These are phyloP conservation scores for Mentha longifolia DNA, from an alignment of 257 asterid species.

Conservation along the genomic window DNA sequence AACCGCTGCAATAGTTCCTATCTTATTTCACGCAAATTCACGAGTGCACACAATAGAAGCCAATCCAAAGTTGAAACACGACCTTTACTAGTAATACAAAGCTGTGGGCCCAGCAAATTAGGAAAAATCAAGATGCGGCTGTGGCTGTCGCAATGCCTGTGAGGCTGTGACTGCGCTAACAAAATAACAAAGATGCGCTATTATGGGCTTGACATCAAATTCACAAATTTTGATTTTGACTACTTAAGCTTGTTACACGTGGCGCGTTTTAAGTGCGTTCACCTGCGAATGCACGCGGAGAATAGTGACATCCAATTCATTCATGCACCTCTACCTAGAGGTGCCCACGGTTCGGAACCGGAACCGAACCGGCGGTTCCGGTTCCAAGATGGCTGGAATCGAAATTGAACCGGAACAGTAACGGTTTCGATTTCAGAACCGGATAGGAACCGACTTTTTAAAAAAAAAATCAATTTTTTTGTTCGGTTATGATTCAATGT, in stretches of 20 bases:
- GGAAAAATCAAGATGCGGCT: background rate
- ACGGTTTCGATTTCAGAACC: no score
- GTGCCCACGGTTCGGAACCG: no score
- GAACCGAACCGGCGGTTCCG: no score
- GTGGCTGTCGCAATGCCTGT: constrained; percentile 7
- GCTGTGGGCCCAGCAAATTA: background rate
- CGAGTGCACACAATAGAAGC: background rate
- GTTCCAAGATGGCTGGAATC: no score
- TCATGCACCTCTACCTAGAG: no score
- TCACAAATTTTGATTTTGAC: background rate
- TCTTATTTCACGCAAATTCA: background rate
- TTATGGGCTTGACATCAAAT: constrained; percentile 5
- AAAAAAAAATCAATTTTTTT: no score
- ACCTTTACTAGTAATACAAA: no score
- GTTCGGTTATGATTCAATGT: no score
- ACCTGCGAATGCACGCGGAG: constrained; percentile 1
- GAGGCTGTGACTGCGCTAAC: background rate
- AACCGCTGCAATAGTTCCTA: background rate
- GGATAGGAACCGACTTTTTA: no score
- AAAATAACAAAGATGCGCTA: no score
- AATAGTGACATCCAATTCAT: constrained; percentile 3
- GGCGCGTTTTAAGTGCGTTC: background rate
- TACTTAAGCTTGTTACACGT: background rate
- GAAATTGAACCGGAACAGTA: no score
- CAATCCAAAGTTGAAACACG: background rate